Evolutionary conservation across 768 basidiomycete species (phyloP), one percentile per base, ranked within the genome.

Genomic region (Trametes elegans): DNA sequence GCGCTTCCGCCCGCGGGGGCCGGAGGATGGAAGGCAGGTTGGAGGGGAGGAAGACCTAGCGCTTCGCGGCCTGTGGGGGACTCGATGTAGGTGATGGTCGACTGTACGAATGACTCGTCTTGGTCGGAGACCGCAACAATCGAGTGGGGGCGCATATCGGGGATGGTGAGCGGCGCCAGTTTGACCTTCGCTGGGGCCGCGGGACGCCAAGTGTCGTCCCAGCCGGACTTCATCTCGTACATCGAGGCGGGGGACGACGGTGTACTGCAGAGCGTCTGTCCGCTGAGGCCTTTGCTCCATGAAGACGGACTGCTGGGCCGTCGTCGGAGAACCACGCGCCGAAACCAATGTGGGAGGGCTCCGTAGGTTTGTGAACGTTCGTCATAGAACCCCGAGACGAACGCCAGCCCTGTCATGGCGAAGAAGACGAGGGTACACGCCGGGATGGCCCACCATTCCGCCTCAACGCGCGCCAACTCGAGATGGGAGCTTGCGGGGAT

Each of bases 21-120:
- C 1, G 55, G 45, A 4, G 24, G 43, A 34, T 53, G 49, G 28
- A 48, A 19, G 4, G 48, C 54, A 35, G 49, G 52, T 7, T 42
- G 52, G 7, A 51, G 48, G 5, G 60, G 53, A 16, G 49, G 54
- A 5, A 63, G 57, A 14, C 57, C 59, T 8, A 65, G 41, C 0
- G 64, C 64, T 35, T 57, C 47, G 19, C 61, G 58, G 1, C 63
- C 66, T 5, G 65, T 63, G 2, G 68, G 66, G 6, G 67, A 67
- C 35, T 58, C 55, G 26, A 70, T 46, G 49, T 67, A 70, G 10
- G 49, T 44, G 43, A 66, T 39, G 14, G 67, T 63, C 26, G 64
- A 64, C 29, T 49, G 50, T 6, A 59, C 61, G 54, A 68, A 67
- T 3, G 62, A 55, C 14, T 60, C 61, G 46, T 68, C 66, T 7